phyloP scores from a whole-genome alignment of 192 early-diverging fungal species.

The Podila epigama region DNA sequence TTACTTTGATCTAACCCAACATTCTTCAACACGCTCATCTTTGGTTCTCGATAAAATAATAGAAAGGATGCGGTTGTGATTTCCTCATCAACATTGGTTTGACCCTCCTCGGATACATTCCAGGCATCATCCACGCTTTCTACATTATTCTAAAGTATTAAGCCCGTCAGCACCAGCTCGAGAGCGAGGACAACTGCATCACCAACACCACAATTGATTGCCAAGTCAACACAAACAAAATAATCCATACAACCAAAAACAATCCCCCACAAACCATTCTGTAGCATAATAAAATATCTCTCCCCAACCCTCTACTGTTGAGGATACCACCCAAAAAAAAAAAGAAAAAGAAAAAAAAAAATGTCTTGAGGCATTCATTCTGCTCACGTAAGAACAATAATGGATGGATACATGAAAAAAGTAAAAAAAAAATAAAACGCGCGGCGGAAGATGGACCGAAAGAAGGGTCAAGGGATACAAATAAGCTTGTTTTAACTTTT shows the following conservation, averaged over 20 bases:
- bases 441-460: too few species aligned
- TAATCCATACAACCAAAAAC: background rate
- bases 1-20: background rate
- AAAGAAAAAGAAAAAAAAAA: too few species aligned
- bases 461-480: too few species aligned
- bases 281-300: background rate
- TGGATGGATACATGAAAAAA: too few species aligned
- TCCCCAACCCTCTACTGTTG: background rate
- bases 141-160: conserved; percentile 52
- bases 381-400: too few species aligned
- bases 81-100: conserved; percentile 74
- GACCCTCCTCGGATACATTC: conserved; percentile 74
- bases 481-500: too few species aligned
- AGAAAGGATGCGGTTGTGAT: conserved; percentile 61
- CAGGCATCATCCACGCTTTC: conserved; percentile 54
- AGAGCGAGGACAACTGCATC: background rate
- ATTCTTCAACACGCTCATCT: conserved; percentile 22
- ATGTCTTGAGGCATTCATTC: background rate
- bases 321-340: background rate
- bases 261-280: background rate
- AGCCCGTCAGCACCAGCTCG: too few species aligned
- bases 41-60: conserved; percentile 33
- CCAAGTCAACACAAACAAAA: background rate
- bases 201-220: background rate
- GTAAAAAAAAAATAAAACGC: too few species aligned